Evolutionary conservation across 1,284 basidiomycete genomes (phyloP), one percentile per base, ranked within the genome.

Genomic region (Cronartium quercuum): DNA sequence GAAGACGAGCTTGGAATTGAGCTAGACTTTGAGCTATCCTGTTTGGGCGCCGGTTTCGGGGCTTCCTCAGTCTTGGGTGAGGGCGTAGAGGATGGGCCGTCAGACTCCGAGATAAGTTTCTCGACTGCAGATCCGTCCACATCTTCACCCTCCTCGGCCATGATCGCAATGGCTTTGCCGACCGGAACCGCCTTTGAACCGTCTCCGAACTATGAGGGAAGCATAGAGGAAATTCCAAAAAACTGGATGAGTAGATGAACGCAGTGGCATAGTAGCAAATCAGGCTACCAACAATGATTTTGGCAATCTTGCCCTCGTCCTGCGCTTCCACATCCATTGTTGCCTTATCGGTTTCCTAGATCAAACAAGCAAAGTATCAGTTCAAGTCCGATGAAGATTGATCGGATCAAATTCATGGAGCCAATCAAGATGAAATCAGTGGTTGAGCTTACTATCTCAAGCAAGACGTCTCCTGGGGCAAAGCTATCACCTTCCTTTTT

Each of bases 321-420:
- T 94, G 93, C 15, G 95, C 93, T 84, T 98, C 95, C 35, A 98
- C 95, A 83, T 98, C 95, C 84, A 98, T 98, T 57, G 93, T 95
- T 18, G 95, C 95, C 87, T 98, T 98, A 88, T 98, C 94, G 66
- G 95, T 98, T 89, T 98, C 94, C 92, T 94, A 78, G 7, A 24
- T 35, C 24, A 29, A 66, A 13, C 38, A 34, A 29, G 41, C 21
- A 37, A 37, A 6, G 69, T 38, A 37, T 10, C 58, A n/a, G 35
- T 9, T 34, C 1, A 5, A n/a, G 41, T 47, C 15, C n/a, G 37
- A 13, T 1, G 34, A 58, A 37, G 21, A 34, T 61, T 38, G 58
- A 60, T 75, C 62, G 64, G 68, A 71, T 68, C 44, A 74, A 24
- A 71, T 47, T n/a, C 74, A 57, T 66, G 55, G 7, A n/a, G n/a